Base-by-base conservation (phyloP, 2,329 filamentous ascomycete species). In the Teratosphaeria epicoccoides region DNA sequence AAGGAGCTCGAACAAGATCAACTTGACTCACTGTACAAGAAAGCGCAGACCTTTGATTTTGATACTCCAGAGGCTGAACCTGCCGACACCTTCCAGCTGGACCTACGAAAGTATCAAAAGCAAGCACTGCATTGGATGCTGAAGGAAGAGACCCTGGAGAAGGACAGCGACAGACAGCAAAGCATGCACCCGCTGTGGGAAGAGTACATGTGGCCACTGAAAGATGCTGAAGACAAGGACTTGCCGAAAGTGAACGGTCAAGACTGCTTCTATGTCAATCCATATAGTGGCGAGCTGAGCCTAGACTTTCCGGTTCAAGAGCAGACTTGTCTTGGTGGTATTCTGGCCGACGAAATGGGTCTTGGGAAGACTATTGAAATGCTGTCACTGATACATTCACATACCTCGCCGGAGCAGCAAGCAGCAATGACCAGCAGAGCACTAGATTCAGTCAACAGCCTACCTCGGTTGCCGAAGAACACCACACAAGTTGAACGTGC, bases 171-270 rank as follows among this genome's bases (percentile, higher is more conserved):
- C 33, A 81, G 82, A 50, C 83, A 90, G 61, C 75, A 76, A 3
- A 96, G 89, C 0, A 95, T 98, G 88, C 90, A 98, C 68, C 93
- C 93, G 0, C 70, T 98, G 0, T 98, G 93, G 93, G 93, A 98
- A 70, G 88, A 97, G 65, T 98, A 98, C 61, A 68, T 73, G 1
- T 98, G 90, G 89, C 93, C 93, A 0, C 73, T 74, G 0, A 89
- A 90, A 64, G 93, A 98, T 68, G 83, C 86, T 33, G 87, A 97
- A 59, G 90, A 93, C 58, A 81, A 86, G 43, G 80, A 85, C 4
- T 64, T 96, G 10, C 83, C 85, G 0, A 64, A 66, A 17, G 75
- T 93, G 6, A 73, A 80, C 9, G 80, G 77, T 2, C 82, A 89
- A 59, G 69, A 80, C 6, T 81, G 79, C 53, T 98, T 98, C 63